Base-by-base conservation (phyloP, 2,329 filamentous ascomycete genomes). In the Calonectria hongkongensis region DNA sequence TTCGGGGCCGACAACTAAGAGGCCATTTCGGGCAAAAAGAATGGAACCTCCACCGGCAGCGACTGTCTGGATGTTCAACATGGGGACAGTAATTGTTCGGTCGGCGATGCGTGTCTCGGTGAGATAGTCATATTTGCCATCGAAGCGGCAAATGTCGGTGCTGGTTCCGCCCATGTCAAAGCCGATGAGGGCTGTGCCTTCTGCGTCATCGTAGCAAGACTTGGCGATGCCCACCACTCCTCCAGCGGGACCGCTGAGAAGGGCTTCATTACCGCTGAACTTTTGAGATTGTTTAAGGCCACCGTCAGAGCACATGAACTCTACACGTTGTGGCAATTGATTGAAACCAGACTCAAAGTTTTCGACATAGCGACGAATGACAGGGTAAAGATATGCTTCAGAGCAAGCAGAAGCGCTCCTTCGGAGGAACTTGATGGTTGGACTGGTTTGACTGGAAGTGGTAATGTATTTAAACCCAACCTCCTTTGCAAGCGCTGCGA, bases 41-140 rank as follows among this genome's bases (percentile, higher is more conserved):
- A 87, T 86, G 6, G 84, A 86, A 4, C 87, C 87, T 36, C 87
- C 87, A 2, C 86, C 86, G 8, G 86, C 86, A 7, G 86, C 86
- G 2, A 95, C 93, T 0, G 93, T 94, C 78, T 93, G 93, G 83
- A 95, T 94, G 78, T 94, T 93, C 2, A 94, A 86, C 80, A 94
- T 93, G 0, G 93, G 93, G 0, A 90, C 90, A 73, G 93, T 92
- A 28, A 94, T 93, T 1, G 92, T 92, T 0, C 94, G 89, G 25
- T 92, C 91, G 0, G 92, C 92, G 18, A 93, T 93, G 2, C 91
- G 92, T 0, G 92, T 92, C 75, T 94, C 92, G 67, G 93, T 93
- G 8, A 94, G 91, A 76, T 94, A 92, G 72, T 94, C 93, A 76
- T 94, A 93, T 68, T 90, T 87, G 15, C 93, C 93, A 13, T 90